These are phyloP conservation scores for Wakefieldia striispora DNA, from an alignment of 768 basidiomycete genomes.

Conservation along the genomic window DNA sequence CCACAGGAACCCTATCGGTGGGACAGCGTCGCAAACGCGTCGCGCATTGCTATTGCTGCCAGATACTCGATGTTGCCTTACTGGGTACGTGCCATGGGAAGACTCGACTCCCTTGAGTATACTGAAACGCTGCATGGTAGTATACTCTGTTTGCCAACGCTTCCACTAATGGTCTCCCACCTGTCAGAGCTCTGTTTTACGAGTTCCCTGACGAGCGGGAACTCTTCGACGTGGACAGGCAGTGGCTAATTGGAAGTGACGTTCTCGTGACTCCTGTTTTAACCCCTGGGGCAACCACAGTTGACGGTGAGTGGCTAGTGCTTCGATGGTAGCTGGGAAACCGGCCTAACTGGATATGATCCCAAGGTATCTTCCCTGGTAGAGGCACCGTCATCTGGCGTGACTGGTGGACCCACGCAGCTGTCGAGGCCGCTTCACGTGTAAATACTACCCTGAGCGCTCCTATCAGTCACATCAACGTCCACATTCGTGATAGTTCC, in stretches of 20 bases:
- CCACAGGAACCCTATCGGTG: conserved; percentile 79
- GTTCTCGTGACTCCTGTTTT: too few species aligned
- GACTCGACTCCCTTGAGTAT: neutral
- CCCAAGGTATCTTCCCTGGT: conserved; percentile 62
- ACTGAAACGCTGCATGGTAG: conserved; percentile 33
- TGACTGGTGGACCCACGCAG: conserved; percentile 67
- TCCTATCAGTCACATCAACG: conserved; percentile 70
- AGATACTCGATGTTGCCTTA: conserved; percentile 75
- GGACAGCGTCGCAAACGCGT: conserved; percentile 76
- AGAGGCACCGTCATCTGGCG: conserved; percentile 48
- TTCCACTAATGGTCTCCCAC: too few species aligned
- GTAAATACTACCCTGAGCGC: conserved; percentile 50
- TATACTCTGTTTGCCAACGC: conserved; percentile 31
- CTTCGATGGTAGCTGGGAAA: too few species aligned
- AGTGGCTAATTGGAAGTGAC: too few species aligned
- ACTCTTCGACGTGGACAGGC: too few species aligned
- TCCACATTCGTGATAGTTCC: conserved; percentile 70
- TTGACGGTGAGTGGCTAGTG: conserved; percentile 62
- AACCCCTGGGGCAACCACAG: conserved; percentile 17
- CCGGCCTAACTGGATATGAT: neutral
- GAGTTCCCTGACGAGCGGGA: too few species aligned
- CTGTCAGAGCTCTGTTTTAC: too few species aligned
- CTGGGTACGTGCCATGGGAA: conserved; percentile 51
- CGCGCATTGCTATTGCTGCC: conserved; percentile 65
- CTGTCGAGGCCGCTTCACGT: conserved; percentile 41